Evolutionary conservation across 2,329 filamentous ascomycete species (phyloP).

Genomic region (Helminthosporium solani): DNA sequence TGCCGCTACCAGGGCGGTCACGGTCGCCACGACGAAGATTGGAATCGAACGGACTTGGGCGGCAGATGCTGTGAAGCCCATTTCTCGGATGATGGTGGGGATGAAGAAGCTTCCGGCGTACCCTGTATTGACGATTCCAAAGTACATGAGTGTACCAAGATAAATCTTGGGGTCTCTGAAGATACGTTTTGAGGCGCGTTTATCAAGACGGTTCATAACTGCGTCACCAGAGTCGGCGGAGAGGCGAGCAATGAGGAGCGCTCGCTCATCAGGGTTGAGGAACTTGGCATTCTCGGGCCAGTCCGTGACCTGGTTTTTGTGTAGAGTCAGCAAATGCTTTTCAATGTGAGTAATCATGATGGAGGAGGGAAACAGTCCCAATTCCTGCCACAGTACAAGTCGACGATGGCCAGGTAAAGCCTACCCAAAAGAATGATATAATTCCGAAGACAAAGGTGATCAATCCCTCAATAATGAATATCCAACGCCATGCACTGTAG

Average conservation of each 20-base stretch:
- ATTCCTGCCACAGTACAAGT: too few species aligned
- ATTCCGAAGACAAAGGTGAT: conserved; percentile 42
- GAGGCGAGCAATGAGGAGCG: conserved; percentile 32
- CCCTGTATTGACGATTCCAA: conserved; percentile 48
- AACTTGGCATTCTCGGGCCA: conserved; percentile 44
- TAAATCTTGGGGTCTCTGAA: conserved; percentile 40
- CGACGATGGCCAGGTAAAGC: too few species aligned
- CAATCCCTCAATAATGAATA: conserved; percentile 34
- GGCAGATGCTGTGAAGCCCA: conserved; percentile 40
- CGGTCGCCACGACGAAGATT: conserved; percentile 42
- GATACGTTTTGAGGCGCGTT: conserved; percentile 48
- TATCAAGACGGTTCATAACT: conserved; percentile 57
- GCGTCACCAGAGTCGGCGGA: conserved; percentile 32
- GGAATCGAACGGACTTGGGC: conserved; percentile 44
- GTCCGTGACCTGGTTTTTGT: conserved; percentile 44
- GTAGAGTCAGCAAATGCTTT: not conserved
- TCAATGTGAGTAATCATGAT: too few species aligned
- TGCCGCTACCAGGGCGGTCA: conserved; percentile 41
- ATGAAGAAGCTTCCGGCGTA: conserved; percentile 48
- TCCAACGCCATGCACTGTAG: conserved; percentile 40
- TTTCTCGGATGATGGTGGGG: conserved; percentile 43
- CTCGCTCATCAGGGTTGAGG: conserved; percentile 27
- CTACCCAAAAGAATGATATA: conserved; percentile 49
- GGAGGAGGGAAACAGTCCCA: too few species aligned
- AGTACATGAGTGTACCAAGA: conserved; percentile 19